Evolutionary conservation across 306 rosid genomes (phyloP).

Genomic region (Cyclanthera cordifolia): DNA sequence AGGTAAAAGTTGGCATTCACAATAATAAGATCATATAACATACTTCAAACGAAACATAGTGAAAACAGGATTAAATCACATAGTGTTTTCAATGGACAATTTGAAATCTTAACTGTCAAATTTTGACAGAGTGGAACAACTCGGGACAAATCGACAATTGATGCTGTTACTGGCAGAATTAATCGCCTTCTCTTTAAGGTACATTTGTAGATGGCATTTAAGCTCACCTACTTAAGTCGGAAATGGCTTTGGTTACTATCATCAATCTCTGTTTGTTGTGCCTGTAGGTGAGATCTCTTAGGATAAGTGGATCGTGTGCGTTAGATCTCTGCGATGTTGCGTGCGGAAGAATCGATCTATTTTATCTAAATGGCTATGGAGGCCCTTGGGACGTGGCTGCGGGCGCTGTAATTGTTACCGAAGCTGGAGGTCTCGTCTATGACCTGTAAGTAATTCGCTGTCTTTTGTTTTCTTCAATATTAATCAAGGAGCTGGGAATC

Average conservation of each 20-base stretch:
- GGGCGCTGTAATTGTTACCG: conserved; percentile 80
- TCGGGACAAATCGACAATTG: conserved; percentile 51
- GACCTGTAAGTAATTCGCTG: conserved; percentile 64
- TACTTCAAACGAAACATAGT: neutral
- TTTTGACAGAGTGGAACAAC: conserved; percentile 64
- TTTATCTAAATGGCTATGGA: conserved; percentile 60
- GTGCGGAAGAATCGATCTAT: conserved; percentile 77
- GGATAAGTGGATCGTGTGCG: conserved; percentile 87
- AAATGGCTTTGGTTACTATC: neutral
- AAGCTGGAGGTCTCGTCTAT: conserved; percentile 83
- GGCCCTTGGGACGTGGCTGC: conserved; percentile 99
- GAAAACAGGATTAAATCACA: neutral
- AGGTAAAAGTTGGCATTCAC: conserved; percentile 28
- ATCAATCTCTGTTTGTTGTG: neutral
- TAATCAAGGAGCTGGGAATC: neutral
- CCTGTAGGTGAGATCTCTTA: conserved; percentile 73
- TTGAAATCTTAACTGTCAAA: neutral
- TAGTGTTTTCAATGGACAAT: neutral
- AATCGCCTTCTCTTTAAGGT: conserved; percentile 81
- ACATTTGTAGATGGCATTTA: conserved; percentile 9
- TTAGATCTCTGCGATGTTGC: conserved; percentile 87
- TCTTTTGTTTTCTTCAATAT: neutral
- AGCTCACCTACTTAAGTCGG: neutral
- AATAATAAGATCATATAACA: neutral
- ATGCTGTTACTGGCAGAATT: conserved; percentile 46